Percentiles rank a stretch among this genome's conserved stretches.
phyloP scores from a whole-genome alignment of 768 basidiomycete species.

The Pulveroboletus sp. region DNA sequence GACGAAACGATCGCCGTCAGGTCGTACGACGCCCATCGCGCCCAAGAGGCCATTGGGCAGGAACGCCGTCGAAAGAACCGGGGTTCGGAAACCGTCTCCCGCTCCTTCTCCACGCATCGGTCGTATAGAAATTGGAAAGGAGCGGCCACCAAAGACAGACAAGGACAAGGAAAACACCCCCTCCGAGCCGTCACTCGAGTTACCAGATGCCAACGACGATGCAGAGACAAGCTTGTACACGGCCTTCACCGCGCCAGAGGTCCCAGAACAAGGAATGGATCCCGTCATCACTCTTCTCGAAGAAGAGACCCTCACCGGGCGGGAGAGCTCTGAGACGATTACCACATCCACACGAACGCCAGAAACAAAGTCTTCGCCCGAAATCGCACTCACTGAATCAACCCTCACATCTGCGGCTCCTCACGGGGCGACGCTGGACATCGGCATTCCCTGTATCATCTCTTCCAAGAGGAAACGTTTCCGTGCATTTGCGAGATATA shows the following conservation, averaged over 20 bases:
- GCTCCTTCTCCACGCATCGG: slow-evolving; percentile 15
- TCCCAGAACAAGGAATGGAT: slow-evolving; percentile 6
- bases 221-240: slow-evolving; percentile 22
- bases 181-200: slow-evolving; percentile 26
- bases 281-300: slow-evolving; percentile 3
- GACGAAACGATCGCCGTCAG: slow-evolving; percentile 21
- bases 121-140: slow-evolving; percentile 19
- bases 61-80: slow-evolving; percentile 13
- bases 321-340: slow-evolving; percentile 27
- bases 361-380: slow-evolving; percentile 16
- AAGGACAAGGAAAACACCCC: slow-evolving; percentile 17
- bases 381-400: slow-evolving; percentile 20
- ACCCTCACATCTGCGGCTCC: slow-evolving; percentile 23
- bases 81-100: slow-evolving; percentile 11
- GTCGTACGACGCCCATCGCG: slow-evolving; percentile 22
- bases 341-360: slow-evolving; percentile 20
- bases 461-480: slow-evolving; percentile 78
- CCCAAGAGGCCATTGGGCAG: slow-evolving; percentile 19
- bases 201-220: slow-evolving; percentile 38
- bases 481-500: slow-evolving; percentile 83
- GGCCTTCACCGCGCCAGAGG: slow-evolving; percentile 21
- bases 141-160: slow-evolving; percentile 38
- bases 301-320: slow-evolving; percentile 22
- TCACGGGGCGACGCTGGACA: slow-evolving; percentile 67
- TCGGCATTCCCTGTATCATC: slow-evolving; percentile 90